Conservation (phyloP, 805 yeast species). For the Alloascoidea hylecoeti region DNA sequence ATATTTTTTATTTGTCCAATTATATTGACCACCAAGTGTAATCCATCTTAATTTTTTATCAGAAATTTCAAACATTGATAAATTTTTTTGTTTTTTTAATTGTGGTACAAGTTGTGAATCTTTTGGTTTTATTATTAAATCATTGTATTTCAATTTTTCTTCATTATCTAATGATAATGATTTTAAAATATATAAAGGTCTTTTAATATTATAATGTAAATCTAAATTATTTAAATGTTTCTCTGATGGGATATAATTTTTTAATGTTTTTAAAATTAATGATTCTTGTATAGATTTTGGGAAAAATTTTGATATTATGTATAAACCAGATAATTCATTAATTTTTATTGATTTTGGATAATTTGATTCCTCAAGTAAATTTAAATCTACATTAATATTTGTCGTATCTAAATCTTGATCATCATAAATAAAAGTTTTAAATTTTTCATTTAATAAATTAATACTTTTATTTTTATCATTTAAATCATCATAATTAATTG, state of each 20-base stretch:
- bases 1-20: constrained; percentile 26
- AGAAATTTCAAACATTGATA: constrained; percentile 8
- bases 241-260: constrained; percentile 16
- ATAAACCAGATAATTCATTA: constrained; percentile 20
- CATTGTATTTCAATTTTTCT: constrained; percentile 3
- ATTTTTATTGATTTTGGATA: constrained; percentile 8
- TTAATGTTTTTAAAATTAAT: constrained; percentile 15
- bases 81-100: constrained; percentile 4
- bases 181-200: constrained; percentile 13
- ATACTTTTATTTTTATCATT: not conserved
- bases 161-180: constrained; percentile 11
- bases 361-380: not conserved
- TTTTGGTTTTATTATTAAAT: constrained; percentile 2
- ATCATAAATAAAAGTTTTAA: not conserved
- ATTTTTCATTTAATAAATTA: not conserved
- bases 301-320: constrained; percentile 12
- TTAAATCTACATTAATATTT: not conserved
- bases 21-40: constrained; percentile 29
- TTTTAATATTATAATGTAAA: constrained; percentile 15
- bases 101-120: constrained; percentile 2
- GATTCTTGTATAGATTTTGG: constrained; percentile 14
- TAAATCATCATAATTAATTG: not conserved
- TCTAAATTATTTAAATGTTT: constrained; percentile 21
- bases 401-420: not conserved
- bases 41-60: constrained; percentile 25